Conservation (phyloP, 331 rosid genomes). For the Malus hybrid region DNA sequence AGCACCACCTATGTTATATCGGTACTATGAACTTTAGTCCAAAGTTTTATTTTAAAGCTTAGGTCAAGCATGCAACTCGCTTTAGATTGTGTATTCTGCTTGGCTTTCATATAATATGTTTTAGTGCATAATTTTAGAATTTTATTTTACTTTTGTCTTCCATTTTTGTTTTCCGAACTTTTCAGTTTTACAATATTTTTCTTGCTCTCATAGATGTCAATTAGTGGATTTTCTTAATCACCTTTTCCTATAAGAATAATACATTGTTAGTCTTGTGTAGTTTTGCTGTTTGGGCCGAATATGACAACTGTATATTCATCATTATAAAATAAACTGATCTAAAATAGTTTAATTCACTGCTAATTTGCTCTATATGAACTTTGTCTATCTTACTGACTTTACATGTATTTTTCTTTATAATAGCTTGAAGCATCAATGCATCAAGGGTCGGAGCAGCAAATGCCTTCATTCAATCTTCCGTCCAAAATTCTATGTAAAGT, state of each 20-base stretch:
- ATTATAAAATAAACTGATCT: not conserved
- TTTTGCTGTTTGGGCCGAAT: not conserved
- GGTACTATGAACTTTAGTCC: not conserved
- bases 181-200: not conserved
- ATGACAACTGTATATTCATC: not conserved
- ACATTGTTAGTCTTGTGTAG: not conserved
- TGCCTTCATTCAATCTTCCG: conserved; percentile 92
- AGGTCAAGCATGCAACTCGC: not conserved
- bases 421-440: conserved; percentile 99
- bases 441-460: conserved; percentile 85
- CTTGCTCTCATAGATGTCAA: not conserved
- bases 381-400: not conserved
- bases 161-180: not conserved
- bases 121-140: not conserved
- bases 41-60: not conserved
- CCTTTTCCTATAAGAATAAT: not conserved
- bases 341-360: not conserved
- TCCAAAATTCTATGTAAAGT: conserved; percentile 89
- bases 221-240: not conserved
- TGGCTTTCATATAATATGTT: not conserved
- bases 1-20: not conserved
- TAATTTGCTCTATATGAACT: not conserved
- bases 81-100: not conserved
- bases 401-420: not conserved
- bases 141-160: not conserved